A percentile compares a stretch with the other conserved stretches of the same genome.
phyloP scores from a whole-genome alignment of 2,329 filamentous ascomycete species.

The Penicillium sp. region DNA sequence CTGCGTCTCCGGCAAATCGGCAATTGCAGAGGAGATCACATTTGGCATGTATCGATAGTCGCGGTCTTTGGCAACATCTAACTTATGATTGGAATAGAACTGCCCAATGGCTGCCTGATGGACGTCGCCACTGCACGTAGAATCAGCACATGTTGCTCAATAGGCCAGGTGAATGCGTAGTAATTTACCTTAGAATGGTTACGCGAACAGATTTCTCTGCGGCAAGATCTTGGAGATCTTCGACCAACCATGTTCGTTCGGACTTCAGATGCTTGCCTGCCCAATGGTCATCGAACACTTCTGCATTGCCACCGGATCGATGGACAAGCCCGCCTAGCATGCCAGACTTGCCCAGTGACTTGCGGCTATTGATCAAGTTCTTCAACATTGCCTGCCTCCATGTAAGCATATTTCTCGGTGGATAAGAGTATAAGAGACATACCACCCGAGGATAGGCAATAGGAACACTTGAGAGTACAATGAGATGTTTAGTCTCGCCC shows the following conservation, averaged over 20 bases:
- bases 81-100: conserved; percentile 86
- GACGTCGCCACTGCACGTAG: conserved; percentile 67
- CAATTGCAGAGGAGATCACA: conserved; percentile 87
- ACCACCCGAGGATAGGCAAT: conserved; percentile 74
- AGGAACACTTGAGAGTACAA: conserved; percentile 79
- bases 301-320: conserved; percentile 83
- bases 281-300: conserved; percentile 96
- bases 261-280: conserved; percentile 90
- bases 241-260: conserved; percentile 78
- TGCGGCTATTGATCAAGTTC: conserved; percentile 73
- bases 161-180: background rate
- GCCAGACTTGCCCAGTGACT: conserved; percentile 76
- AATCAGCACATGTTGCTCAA: background rate
- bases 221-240: conserved; percentile 87
- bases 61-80: conserved; percentile 74
- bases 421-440: conserved; percentile 35
- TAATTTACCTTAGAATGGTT: conserved; percentile 69
- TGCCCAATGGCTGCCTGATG: conserved; percentile 88
- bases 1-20: conserved; percentile 81
- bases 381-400: conserved; percentile 57
- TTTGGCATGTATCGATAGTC: conserved; percentile 98
- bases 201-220: conserved; percentile 87
- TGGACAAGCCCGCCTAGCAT: conserved; percentile 75
- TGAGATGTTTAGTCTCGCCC: conserved; percentile 80
- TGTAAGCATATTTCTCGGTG: conserved; percentile 34